Conservation (phyloP, 2,329 filamentous ascomycete species). For the Hymenoscyphus infarciens region DNA sequence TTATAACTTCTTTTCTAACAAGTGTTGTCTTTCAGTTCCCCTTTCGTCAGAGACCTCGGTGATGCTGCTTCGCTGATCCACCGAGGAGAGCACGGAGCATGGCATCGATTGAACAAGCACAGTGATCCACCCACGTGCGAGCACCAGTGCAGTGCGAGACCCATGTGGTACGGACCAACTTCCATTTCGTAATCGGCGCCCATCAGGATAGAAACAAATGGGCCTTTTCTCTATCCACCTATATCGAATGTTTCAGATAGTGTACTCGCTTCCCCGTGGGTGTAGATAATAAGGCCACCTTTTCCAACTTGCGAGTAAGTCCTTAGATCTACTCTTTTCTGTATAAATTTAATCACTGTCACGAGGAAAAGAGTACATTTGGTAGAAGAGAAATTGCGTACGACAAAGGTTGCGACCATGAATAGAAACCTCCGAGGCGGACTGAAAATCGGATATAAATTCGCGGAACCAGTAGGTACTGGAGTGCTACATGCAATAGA, state of each 20-base stretch:
- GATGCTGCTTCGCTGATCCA: neutral
- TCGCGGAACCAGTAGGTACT: no score
- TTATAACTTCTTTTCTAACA: neutral
- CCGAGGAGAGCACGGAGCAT: neutral
- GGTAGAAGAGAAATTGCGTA: no score
- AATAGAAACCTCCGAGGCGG: no score
- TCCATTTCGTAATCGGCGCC: neutral
- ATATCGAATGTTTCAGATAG: slow-evolving; percentile 2
- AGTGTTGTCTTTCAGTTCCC: neutral
- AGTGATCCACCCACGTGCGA: neutral
- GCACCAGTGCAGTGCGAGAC: neutral
- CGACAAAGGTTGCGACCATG: no score
- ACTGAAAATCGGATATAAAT: no score
- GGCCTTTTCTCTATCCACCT: neutral
- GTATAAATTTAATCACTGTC: no score
- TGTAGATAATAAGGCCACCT: neutral
- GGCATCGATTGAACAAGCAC: neutral
- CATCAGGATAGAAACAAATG: neutral
- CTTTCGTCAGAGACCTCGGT: neutral
- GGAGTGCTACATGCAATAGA: no score
- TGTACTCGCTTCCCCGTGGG: neutral
- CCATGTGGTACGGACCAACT: neutral
- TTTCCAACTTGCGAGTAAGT: no score
- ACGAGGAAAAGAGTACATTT: no score
- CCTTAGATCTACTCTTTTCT: neutral